Evolutionary conservation across 78 protist genomes (phyloP).

Genomic region (Andalucia godoyi): DNA sequence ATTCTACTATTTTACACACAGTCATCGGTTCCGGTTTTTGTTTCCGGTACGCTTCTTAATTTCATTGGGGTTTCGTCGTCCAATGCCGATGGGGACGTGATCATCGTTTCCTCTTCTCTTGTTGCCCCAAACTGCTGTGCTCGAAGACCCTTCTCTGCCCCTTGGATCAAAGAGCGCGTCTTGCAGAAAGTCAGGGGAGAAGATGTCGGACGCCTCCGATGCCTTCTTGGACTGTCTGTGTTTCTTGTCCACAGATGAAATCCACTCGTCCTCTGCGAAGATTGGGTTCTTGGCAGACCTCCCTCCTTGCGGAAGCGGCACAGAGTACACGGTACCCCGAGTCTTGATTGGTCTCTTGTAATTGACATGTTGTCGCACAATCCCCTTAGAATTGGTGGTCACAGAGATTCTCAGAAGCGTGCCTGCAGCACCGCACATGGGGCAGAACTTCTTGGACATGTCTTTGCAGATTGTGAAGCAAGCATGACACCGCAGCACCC

Average conservation of each 20-base stretch:
- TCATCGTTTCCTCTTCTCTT: too few relatives aligned
- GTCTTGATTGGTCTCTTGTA: not conserved
- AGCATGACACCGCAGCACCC: constrained; percentile 62
- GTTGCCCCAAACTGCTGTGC: not conserved
- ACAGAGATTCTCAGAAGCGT: constrained; percentile 22
- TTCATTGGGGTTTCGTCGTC: too few relatives aligned
- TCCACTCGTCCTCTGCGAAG: constrained; percentile 9
- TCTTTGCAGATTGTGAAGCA: constrained; percentile 29
- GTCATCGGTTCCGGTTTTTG: too few relatives aligned
- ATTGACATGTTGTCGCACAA: not conserved
- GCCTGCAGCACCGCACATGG: constrained; percentile 40
- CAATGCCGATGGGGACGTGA: too few relatives aligned
- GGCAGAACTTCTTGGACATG: constrained; percentile 27
- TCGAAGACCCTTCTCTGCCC: not conserved
- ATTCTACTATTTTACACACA: too few relatives aligned
- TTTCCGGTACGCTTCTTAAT: too few relatives aligned
- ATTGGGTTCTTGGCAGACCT: not conserved
- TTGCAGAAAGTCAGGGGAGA: too few relatives aligned
- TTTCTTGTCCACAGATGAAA: not conserved
- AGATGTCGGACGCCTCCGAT: not conserved
- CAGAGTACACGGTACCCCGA: not conserved
- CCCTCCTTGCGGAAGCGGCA: constrained; percentile 12
- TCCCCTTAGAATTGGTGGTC: constrained; percentile 21
- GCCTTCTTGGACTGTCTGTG: not conserved
- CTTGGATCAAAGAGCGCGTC: not conserved